phyloP scores from a whole-genome alignment of 1,284 basidiomycete genomes.

The Cryptococcus sp. region DNA sequence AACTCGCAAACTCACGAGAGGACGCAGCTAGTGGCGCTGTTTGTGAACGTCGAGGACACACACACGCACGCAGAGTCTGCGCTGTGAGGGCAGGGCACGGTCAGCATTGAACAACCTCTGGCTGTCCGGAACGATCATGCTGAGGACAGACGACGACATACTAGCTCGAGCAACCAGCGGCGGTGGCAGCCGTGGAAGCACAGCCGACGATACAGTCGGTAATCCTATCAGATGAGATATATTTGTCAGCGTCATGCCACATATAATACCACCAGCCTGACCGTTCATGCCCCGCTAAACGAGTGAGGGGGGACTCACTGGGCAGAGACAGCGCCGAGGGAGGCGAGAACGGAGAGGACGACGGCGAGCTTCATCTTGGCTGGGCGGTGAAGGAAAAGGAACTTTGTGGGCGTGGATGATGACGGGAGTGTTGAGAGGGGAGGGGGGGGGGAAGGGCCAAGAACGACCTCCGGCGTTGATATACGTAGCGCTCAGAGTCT shows the following conservation, averaged over 20 bases:
- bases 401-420: too few relatives aligned
- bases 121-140: too few relatives aligned
- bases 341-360: background rate
- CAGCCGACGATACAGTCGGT: constrained; percentile 27
- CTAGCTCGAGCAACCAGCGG: constrained; percentile 20
- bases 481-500: too few relatives aligned
- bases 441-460: too few relatives aligned
- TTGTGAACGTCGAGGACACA: constrained; percentile 30
- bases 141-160: constrained; percentile 8
- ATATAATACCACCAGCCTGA: too few relatives aligned
- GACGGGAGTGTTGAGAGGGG: too few relatives aligned
- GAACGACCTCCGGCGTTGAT: too few relatives aligned
- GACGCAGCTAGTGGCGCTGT: constrained; percentile 28
- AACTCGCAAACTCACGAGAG: constrained; percentile 15
- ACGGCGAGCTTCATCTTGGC: background rate
- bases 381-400: too few relatives aligned
- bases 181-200: constrained; percentile 14
- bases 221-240: background rate
- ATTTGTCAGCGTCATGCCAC: too few relatives aligned
- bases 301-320: too few relatives aligned
- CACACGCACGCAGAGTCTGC: constrained; percentile 39
- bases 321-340: background rate
- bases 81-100: constrained; percentile 9
- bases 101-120: too few relatives aligned
- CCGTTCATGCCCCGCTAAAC: too few relatives aligned